phyloP scores from a whole-genome alignment of 2,329 filamentous ascomycete species.

The Fusarium tupiense region DNA sequence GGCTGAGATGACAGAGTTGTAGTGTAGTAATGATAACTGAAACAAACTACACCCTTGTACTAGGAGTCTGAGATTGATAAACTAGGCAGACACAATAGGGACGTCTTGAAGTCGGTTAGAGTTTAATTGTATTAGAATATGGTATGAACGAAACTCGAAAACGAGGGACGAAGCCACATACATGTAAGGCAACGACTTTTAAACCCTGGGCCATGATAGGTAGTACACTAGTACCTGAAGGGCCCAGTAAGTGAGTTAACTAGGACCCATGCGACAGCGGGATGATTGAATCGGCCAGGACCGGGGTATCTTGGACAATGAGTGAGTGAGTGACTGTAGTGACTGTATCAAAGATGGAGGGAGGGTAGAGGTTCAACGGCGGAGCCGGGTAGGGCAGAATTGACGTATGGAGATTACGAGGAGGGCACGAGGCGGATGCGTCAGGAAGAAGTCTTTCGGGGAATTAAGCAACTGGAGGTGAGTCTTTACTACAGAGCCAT shows the following conservation, averaged over 20 bases:
- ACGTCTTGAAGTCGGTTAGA: constrained; percentile 2
- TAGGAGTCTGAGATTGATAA: neutral
- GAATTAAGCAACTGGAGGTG: constrained; percentile 14
- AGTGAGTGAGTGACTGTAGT: constrained; percentile 16
- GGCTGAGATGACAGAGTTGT: neutral
- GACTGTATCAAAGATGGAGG: constrained; percentile 24
- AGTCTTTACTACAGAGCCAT: constrained; percentile 5
- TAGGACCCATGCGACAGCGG: constrained; percentile 36
- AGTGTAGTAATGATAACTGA: neutral
- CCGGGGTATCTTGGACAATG: constrained; percentile 20
- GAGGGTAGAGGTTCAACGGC: constrained; percentile 9
- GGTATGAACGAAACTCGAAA: constrained; percentile 16
- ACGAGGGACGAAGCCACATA: constrained; percentile 34
- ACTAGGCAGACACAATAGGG: constrained; percentile 11
- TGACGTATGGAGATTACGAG: constrained; percentile 38
- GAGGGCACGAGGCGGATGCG: constrained; percentile 31
- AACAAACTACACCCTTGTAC: neutral
- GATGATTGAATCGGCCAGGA: constrained; percentile 38
- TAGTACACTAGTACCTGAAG: constrained; percentile 24
- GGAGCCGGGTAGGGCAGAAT: constrained; percentile 40
- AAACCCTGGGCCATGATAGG: constrained; percentile 24
- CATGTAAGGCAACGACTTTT: constrained; percentile 35
- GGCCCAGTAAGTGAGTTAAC: too few relatives aligned
- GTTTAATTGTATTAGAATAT: constrained; percentile 14
- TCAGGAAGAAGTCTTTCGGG: neutral